A percentile compares a stretch with the other conserved stretches of the same genome.
These are phyloP conservation scores for Hippophae gyantsensis DNA, from an alignment of 306 rosid genomes.

Conservation along the genomic window DNA sequence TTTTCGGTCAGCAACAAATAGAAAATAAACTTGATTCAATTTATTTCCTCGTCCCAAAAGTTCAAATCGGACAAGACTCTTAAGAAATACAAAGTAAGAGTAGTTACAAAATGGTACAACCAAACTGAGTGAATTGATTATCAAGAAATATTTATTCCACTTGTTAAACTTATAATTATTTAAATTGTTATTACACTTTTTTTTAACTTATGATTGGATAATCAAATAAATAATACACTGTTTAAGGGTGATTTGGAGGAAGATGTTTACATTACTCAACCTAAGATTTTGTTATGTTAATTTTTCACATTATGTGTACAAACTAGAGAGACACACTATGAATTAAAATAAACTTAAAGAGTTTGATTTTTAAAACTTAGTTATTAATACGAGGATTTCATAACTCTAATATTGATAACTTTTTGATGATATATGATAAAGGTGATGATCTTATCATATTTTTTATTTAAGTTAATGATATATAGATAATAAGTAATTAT, in stretches of 20 bases:
- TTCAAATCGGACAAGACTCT: not conserved
- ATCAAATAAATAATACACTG: not conserved
- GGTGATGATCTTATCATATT: too few relatives aligned
- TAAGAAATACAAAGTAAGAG: not conserved
- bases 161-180: not conserved
- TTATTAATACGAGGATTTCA: too few relatives aligned
- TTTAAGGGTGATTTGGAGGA: not conserved
- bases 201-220: rapidly evolving
- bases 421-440: not conserved
- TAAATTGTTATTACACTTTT: not conserved
- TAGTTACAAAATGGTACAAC: not conserved
- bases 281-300: not conserved
- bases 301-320: not conserved
- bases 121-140: not conserved
- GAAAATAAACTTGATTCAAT: too few relatives aligned
- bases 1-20: too few relatives aligned
- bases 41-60: too few relatives aligned
- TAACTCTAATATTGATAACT: too few relatives aligned
- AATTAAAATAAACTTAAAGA: not conserved
- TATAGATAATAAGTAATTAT: not conserved
- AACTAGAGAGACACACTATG: not conserved
- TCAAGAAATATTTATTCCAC: not conserved
- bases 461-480: too few relatives aligned
- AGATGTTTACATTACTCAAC: not conserved
- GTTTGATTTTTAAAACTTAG: not conserved